Conservation (phyloP, 2,329 filamentous ascomycete species). For the Simplicillium aogashimaense region DNA sequence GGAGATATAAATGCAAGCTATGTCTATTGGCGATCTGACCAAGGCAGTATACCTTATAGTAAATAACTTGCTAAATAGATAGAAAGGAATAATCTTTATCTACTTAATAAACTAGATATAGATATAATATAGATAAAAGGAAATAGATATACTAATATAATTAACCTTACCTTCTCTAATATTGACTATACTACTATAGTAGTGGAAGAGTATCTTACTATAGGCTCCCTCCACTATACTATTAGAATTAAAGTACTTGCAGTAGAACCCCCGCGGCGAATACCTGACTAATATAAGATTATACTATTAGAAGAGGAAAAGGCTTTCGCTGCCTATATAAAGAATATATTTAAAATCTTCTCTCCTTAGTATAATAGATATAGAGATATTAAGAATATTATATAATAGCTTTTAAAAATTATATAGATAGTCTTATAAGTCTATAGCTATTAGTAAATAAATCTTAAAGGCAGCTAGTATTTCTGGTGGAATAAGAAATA, state of each 20-base stretch:
- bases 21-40: not conserved
- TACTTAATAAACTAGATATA: slow-evolving; percentile 1
- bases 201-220: slow-evolving; percentile 1
- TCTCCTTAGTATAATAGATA: not conserved
- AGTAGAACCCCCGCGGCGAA: not conserved
- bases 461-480: not conserved
- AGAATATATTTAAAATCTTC: not conserved
- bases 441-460: not conserved
- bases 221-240: not conserved
- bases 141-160: not conserved
- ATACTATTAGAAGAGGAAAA: not conserved
- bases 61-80: not conserved
- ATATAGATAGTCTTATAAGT: not conserved
- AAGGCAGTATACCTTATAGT: not conserved
- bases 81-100: not conserved
- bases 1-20: slow-evolving; percentile 1
- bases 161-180: slow-evolving; percentile 1
- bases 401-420: not conserved
- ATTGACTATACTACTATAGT: not conserved
- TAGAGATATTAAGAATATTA: not conserved
- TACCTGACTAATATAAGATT: not conserved
- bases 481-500: slow-evolving; percentile 3
- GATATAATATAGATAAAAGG: not conserved
- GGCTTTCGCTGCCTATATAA: not conserved
- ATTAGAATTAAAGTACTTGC: not conserved